Conservation (phyloP, 2,329 filamentous ascomycete genomes). For the Epicoccum nigrum region DNA sequence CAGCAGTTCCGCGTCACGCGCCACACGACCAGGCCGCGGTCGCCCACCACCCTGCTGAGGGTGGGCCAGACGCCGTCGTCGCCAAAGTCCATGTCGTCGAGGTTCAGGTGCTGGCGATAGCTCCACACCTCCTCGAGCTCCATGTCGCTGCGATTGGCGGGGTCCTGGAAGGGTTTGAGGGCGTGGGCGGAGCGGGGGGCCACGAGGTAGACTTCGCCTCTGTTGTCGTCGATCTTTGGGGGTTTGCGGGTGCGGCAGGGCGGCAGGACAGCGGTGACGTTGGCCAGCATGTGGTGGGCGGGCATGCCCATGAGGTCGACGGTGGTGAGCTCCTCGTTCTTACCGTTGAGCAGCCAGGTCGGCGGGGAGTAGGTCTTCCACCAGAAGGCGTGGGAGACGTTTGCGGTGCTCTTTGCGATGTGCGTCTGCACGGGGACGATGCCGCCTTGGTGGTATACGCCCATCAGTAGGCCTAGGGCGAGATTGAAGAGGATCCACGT, state of each 20-base stretch:
- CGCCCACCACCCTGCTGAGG: slow-evolving; percentile 66
- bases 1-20: slow-evolving; percentile 50
- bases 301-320: slow-evolving; percentile 76
- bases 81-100: slow-evolving; percentile 81
- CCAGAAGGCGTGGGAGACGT: slow-evolving; percentile 75
- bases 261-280: slow-evolving; percentile 65
- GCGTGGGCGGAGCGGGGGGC: slow-evolving; percentile 75
- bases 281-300: slow-evolving; percentile 64
- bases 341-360: slow-evolving; percentile 78
- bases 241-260: slow-evolving; percentile 37
- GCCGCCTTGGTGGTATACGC: slow-evolving; percentile 81
- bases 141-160: slow-evolving; percentile 51
- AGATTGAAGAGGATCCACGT: slow-evolving; percentile 74
- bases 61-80: slow-evolving; percentile 78
- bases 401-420: slow-evolving; percentile 68
- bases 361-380: slow-evolving; percentile 88
- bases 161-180: slow-evolving; percentile 61
- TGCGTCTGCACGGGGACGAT: slow-evolving; percentile 78
- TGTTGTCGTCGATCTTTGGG: slow-evolving; percentile 56
- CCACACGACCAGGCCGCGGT: slow-evolving; percentile 55
- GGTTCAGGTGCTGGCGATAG: slow-evolving; percentile 70
- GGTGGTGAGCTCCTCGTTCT: slow-evolving; percentile 73
- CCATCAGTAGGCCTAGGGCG: slow-evolving; percentile 73
- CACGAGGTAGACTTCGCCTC: slow-evolving; percentile 65
- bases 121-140: slow-evolving; percentile 74